These are phyloP conservation scores for Schizophyllum amplum DNA, from an alignment of 1,284 basidiomycete species.

Conservation along the genomic window DNA sequence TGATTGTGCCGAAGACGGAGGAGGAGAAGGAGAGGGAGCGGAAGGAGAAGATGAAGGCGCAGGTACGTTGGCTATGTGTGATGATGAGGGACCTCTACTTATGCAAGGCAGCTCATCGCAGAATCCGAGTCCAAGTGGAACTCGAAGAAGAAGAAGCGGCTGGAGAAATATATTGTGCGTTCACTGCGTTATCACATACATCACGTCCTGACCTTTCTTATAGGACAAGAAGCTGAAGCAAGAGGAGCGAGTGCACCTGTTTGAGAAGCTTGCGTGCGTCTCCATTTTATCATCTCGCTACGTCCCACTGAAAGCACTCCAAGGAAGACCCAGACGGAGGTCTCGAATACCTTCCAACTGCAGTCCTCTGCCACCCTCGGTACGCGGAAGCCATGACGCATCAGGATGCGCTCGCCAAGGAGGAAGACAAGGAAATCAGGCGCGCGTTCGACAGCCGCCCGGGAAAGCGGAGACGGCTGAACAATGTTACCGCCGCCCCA, in stretches of 20 bases:
- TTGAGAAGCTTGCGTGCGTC: conserved; percentile 73
- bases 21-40: conserved; percentile 56
- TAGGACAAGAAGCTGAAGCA: conserved; percentile 84
- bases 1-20: conserved; percentile 49
- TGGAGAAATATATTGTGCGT: conserved; percentile 80
- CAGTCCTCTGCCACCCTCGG: conserved; percentile 77
- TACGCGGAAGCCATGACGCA: conserved; percentile 54
- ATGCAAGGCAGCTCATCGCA: conserved; percentile 35
- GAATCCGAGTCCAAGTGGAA: conserved; percentile 65
- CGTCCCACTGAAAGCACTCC: conserved; percentile 18
- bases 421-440: conserved; percentile 54
- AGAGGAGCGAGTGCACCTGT: conserved; percentile 65
- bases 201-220: conserved; percentile 1
- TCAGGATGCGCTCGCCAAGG: conserved; percentile 46
- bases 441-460: conserved; percentile 39
- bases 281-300: not conserved
- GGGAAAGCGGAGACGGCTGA: conserved; percentile 39
- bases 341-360: conserved; percentile 47
- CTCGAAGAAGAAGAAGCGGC: conserved; percentile 69
- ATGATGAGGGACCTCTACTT: no score
- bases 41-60: conserved; percentile 45
- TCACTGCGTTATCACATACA: not conserved
- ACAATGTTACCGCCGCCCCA: conserved; percentile 22
- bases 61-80: no score
- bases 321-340: conserved; percentile 68